A percentile compares a stretch with the other conserved stretches of the same genome.
Conservation (phyloP, 2,329 filamentous ascomycete species). For the Talaromyces sp. region DNA sequence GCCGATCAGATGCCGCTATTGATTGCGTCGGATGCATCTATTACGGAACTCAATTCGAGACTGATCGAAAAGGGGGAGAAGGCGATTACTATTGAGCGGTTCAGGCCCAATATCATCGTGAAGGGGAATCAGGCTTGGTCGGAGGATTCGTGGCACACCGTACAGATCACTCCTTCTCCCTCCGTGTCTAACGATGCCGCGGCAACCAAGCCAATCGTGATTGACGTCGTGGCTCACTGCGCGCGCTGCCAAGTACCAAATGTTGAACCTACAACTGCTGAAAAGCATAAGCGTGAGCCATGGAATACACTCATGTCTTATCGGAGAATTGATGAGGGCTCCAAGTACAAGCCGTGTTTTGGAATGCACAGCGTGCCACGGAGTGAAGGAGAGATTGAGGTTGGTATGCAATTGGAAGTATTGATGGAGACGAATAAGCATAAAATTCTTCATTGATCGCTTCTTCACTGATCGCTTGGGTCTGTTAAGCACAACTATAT, state of each 20-base stretch:
- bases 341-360: slow-evolving; percentile 63
- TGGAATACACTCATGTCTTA: slow-evolving; percentile 62
- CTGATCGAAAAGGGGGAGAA: slow-evolving; percentile 43
- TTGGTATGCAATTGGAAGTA: slow-evolving; percentile 59
- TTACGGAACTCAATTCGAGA: slow-evolving; percentile 56
- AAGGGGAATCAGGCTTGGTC: slow-evolving; percentile 55
- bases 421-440: slow-evolving; percentile 56
- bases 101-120: slow-evolving; percentile 62
- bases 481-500: neutral
- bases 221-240: slow-evolving; percentile 59
- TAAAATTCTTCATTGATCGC: slow-evolving; percentile 44
- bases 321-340: slow-evolving; percentile 56
- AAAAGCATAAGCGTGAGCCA: slow-evolving; percentile 56
- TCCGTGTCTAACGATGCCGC: neutral
- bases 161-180: slow-evolving; percentile 34
- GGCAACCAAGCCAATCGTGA: slow-evolving; percentile 32
- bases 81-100: slow-evolving; percentile 58
- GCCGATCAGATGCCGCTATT: slow-evolving; percentile 58
- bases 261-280: slow-evolving; percentile 60
- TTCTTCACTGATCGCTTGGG: too few relatives aligned
- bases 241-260: slow-evolving; percentile 62
- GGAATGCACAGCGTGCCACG: slow-evolving; percentile 62
- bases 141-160: slow-evolving; percentile 61
- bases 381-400: slow-evolving; percentile 51
- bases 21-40: slow-evolving; percentile 54